Conservation (phyloP, 257 asterid species). For the Nicotiana tomentosiformis region DNA sequence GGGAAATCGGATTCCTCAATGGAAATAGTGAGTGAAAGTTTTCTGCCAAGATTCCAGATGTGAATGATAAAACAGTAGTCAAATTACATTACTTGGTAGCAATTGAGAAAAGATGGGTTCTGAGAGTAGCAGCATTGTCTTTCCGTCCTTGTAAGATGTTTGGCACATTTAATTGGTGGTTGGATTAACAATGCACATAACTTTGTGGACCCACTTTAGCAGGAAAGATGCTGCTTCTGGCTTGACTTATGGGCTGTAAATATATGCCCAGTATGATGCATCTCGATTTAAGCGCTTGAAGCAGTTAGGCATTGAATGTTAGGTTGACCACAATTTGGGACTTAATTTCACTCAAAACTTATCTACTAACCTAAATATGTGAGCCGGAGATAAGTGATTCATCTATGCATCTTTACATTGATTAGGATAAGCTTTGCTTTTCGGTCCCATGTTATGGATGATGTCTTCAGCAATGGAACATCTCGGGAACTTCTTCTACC, state of each 20-base stretch:
- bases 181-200: not conserved
- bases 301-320: not conserved
- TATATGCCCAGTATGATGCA: not conserved
- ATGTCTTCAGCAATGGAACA: not conserved
- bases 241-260: not conserved
- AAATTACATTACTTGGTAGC: not conserved
- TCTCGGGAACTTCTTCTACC: not conserved
- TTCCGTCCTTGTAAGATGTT: not conserved
- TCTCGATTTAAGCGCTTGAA: not conserved
- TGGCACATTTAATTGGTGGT: not conserved
- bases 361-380: not conserved
- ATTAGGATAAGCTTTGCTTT: not conserved
- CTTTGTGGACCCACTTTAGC: conserved; percentile 4
- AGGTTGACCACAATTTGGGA: not conserved
- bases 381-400: not conserved
- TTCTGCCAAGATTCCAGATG: not conserved
- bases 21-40: not conserved
- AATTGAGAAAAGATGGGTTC: not conserved
- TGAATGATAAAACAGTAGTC: not conserved
- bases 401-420: not conserved
- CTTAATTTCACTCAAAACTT: not conserved
- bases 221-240: conserved; percentile 1
- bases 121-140: not conserved
- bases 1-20: not conserved
- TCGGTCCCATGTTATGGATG: not conserved